Base-by-base conservation (phyloP, 2,329 filamentous ascomycete species). In the Cordyceps farinosa region DNA sequence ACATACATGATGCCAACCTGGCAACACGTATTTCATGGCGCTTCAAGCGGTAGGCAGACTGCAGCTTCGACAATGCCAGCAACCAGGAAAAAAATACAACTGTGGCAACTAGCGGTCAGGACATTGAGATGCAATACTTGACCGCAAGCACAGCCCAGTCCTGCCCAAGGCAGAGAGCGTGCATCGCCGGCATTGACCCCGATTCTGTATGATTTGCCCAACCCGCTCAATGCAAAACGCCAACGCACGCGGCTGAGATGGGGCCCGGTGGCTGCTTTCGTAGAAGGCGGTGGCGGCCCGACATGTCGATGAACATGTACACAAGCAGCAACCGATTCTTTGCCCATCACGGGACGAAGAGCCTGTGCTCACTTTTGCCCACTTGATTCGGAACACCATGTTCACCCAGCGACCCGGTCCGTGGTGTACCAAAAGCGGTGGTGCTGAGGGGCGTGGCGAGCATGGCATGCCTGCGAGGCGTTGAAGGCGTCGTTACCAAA, bases 201-300 rank as follows among this genome's bases (percentile, higher is more conserved):
- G 34, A 57, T 17, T 17, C n/a, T 57, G 22, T 53, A 29, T n/a
- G 15, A 42, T 40, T 50, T 34, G 58, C 58, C 58, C 58, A 61
- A 45, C 38, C 58, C n/a, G 38, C 48, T 50, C 48, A 44, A 40
- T 27, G 36, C n/a, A 30, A 32, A 47, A 22, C 44, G 58, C 45
- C 58, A 61, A 42, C 58, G 58, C 58, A 61, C 58, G 58, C 58
- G 48, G 58, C 58, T 53, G 58, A 52, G 48, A 53, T 53, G 58
- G 58, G 58, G 38, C 58, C 29, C 53, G 30, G 51, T 61, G 58
- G 58, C 58, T 61, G 58, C 58, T 61, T 47, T 52, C n/a, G 6
- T 29, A n/a, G 36, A 53, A 61, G 58, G 48, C 58, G 58, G 48
- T 61, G 58, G 58, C 58, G 47, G 58, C 47, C 48, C 30, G 48